Conservation (phyloP, 2,329 filamentous ascomycete species). For the Pestalotiopsis sp. region DNA sequence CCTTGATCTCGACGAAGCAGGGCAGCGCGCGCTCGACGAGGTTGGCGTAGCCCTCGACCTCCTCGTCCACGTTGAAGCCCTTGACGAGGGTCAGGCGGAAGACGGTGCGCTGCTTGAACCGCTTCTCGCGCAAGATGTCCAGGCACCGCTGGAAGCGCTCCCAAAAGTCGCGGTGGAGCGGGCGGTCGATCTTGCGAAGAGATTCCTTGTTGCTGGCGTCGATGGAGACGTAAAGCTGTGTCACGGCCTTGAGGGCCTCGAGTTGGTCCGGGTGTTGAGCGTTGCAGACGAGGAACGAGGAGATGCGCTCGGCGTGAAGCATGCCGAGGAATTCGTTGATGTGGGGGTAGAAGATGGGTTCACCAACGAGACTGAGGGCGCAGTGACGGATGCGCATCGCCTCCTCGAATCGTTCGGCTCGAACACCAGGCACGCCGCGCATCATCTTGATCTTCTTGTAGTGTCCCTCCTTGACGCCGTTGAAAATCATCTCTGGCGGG, state of each 20-base stretch:
- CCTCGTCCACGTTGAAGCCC: conserved; percentile 96
- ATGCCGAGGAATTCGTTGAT: conserved; percentile 90
- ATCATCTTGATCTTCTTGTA: conserved; percentile 99
- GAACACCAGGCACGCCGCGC: conserved; percentile 87
- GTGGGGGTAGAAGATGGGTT: conserved; percentile 98
- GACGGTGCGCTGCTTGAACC: conserved; percentile 86
- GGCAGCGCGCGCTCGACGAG: conserved; percentile 84
- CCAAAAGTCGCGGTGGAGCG: conserved; percentile 95
- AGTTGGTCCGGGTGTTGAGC: conserved; percentile 94
- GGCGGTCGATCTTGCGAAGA: conserved; percentile 84
- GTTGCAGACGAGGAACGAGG: conserved; percentile 94
- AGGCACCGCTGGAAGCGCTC: conserved; percentile 90
- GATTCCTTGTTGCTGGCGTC: conserved; percentile 90
- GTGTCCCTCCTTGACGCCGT: conserved; percentile 86
- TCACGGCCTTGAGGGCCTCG: conserved; percentile 78
- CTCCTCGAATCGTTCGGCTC: conserved; percentile 88
- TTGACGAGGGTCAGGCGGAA: conserved; percentile 95
- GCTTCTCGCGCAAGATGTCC: conserved; percentile 81
- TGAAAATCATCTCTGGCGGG: conserved; percentile 83
- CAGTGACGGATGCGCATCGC: conserved; percentile 93
- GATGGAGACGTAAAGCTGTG: conserved; percentile 94
- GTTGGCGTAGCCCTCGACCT: conserved; percentile 85
- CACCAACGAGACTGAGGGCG: conserved; percentile 86
- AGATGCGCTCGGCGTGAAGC: conserved; percentile 84
- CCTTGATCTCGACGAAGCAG: conserved; percentile 94